These are phyloP conservation scores for Stylonectria norvegica DNA, from an alignment of 2,329 filamentous ascomycete genomes.

Conservation along the genomic window DNA sequence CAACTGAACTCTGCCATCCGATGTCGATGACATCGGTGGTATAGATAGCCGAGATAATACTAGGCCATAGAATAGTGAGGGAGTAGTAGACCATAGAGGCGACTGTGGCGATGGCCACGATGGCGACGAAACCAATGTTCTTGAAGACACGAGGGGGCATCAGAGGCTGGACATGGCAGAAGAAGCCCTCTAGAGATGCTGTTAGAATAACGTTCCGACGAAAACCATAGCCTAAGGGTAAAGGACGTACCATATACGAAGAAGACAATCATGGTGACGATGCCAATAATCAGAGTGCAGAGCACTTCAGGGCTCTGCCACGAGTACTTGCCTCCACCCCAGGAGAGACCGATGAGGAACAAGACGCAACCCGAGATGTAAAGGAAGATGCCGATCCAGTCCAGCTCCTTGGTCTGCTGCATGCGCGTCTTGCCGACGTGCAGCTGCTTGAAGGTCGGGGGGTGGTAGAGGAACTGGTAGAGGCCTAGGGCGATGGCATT, in stretches of 20 bases:
- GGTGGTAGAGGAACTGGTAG: constrained; percentile 45
- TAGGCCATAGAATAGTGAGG: constrained; percentile 43
- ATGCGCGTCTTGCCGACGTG: constrained; percentile 37
- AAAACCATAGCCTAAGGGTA: neutral
- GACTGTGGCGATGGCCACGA: constrained; percentile 37
- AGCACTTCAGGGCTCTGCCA: constrained; percentile 40
- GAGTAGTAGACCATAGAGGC: constrained; percentile 45
- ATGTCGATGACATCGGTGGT: constrained; percentile 35
- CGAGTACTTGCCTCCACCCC: constrained; percentile 40
- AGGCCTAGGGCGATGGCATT: constrained; percentile 37
- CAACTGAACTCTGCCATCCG: constrained; percentile 40
- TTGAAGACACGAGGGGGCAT: constrained; percentile 43
- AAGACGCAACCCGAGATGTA: constrained; percentile 40
- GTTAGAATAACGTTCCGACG: constrained; percentile 2
- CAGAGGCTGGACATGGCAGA: constrained; percentile 36
- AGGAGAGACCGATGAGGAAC: constrained; percentile 42
- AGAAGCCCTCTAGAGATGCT: constrained; percentile 30
- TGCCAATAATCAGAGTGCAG: constrained; percentile 37
- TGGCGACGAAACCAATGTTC: constrained; percentile 37
- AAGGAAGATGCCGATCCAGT: constrained; percentile 43
- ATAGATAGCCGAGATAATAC: constrained; percentile 41
- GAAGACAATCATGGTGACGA: constrained; percentile 33
- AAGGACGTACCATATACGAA: constrained; percentile 33
- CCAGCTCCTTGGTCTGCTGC: constrained; percentile 42
- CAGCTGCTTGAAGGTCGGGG: constrained; percentile 43